Conservation (phyloP, 306 rosid genomes). For the Cyamopsis tetragonoloba region DNA sequence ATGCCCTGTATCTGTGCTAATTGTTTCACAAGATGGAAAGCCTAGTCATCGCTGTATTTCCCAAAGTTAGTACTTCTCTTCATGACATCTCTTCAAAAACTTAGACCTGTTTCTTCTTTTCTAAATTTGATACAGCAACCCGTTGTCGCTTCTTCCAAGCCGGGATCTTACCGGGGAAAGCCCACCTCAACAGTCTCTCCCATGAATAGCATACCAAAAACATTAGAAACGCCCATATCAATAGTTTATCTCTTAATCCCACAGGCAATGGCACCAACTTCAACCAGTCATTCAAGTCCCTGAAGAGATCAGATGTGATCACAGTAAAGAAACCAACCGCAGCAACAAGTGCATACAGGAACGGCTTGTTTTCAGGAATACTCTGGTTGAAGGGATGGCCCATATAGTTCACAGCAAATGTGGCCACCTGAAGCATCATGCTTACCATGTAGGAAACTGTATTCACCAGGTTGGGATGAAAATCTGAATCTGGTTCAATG, state of each 20-base stretch:
- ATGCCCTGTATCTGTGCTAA: constrained; percentile 7
- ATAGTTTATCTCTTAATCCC: constrained; percentile 77
- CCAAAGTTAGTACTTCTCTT: not conserved
- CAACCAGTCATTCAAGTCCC: constrained; percentile 82
- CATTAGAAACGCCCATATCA: constrained; percentile 85
- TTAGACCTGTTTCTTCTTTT: constrained; percentile 67
- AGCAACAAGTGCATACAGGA: constrained; percentile 65
- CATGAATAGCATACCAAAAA: constrained; percentile 73
- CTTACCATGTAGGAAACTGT: constrained; percentile 97
- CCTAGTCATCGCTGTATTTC: constrained; percentile 20
- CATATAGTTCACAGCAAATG: constrained; percentile 98
- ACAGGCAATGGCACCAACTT: constrained; percentile 86
- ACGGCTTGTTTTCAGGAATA: constrained; percentile 82
- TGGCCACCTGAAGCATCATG: constrained; percentile 99
- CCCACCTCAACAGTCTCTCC: constrained; percentile 91
- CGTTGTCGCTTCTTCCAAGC: constrained; percentile 86
- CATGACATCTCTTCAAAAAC: constrained; percentile 10
- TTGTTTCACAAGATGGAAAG: constrained; percentile 5
- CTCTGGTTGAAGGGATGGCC: constrained; percentile 99
- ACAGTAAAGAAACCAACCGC: constrained; percentile 77
- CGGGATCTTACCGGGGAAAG: constrained; percentile 87
- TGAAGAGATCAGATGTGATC: constrained; percentile 80
- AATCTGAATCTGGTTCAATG: constrained; percentile 85
- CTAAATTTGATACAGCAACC: constrained; percentile 54
- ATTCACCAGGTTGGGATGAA: constrained; percentile 95